Evolutionary conservation across 176 grass and related monocot species (phyloP).

Genomic region (Themeda triandra): DNA sequence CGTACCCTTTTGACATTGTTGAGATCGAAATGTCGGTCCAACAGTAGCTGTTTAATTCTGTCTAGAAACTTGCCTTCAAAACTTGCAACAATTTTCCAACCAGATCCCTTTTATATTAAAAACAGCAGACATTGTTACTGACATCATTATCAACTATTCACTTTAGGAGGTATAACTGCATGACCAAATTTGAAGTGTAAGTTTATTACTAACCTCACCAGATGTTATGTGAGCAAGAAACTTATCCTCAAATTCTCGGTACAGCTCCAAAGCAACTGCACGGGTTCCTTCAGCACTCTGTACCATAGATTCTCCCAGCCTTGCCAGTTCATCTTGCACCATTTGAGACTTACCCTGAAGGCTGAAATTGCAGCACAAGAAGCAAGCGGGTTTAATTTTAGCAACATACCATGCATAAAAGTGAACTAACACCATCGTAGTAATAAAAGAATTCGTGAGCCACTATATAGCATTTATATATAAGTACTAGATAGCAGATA

Average conservation of each 20-base stretch:
- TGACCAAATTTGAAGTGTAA: conserved; percentile 17
- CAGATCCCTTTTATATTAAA: conserved; percentile 62
- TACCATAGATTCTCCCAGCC: conserved; percentile 84
- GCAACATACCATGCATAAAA: background rate
- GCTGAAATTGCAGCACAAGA: conserved; percentile 35
- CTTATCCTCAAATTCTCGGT: conserved; percentile 83
- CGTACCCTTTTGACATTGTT: conserved; percentile 94
- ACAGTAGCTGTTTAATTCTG: conserved; percentile 84
- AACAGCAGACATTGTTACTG: background rate
- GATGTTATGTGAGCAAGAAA: conserved; percentile 87
- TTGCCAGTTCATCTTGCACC: conserved; percentile 84
- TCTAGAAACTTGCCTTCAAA: conserved; percentile 91
- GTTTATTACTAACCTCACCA: conserved; percentile 69
- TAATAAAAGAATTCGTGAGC: background rate
- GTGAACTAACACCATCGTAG: background rate
- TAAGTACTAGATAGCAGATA: conserved; percentile 1
- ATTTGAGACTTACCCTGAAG: conserved; percentile 92
- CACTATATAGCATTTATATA: background rate
- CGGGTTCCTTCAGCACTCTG: conserved; percentile 81
- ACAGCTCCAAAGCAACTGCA: conserved; percentile 86
- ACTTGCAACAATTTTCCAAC: conserved; percentile 93
- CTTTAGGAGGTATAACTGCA: background rate
- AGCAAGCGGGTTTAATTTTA: background rate
- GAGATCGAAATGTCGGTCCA: conserved; percentile 87
- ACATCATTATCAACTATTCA: background rate